Evolutionary conservation across 169 alveolate genomes (phyloP).

Genomic region (Plasmodium vinckei): DNA sequence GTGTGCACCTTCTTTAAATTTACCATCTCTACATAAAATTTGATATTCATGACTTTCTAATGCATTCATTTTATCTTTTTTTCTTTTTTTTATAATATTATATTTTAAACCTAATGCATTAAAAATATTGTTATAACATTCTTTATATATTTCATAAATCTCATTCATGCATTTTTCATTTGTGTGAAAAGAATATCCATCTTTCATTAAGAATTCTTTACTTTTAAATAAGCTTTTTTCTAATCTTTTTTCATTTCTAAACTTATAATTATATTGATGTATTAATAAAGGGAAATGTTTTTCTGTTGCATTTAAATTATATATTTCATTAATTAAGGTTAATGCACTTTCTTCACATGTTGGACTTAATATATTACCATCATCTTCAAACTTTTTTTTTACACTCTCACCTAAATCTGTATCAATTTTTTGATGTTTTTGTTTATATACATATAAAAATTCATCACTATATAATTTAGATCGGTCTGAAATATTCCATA

Average conservation of each 20-base stretch:
- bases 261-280: constrained; percentile 57
- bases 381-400: constrained; percentile 57
- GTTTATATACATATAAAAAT: constrained; percentile 63
- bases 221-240: constrained; percentile 62
- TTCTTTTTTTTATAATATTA: constrained; percentile 50
- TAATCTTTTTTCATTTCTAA: constrained; percentile 61
- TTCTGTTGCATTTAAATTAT: constrained; percentile 30
- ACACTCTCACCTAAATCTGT: neutral
- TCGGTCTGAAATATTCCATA: constrained; percentile 59
- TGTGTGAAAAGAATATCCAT: constrained; percentile 64
- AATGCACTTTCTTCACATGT: constrained; percentile 63
- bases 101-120: constrained; percentile 21
- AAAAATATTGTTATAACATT: constrained; percentile 43
- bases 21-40: constrained; percentile 41
- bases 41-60: constrained; percentile 64
- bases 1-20: constrained; percentile 58
- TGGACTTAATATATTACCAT: constrained; percentile 61
- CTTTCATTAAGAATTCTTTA: constrained; percentile 67
- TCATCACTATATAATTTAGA: constrained; percentile 60
- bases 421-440: constrained; percentile 32
- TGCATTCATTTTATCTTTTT: constrained; percentile 71
- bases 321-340: constrained; percentile 33
- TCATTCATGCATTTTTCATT: constrained; percentile 41
- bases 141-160: constrained; percentile 47
- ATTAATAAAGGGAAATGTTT: constrained; percentile 44